Conservation (phyloP, 345 rosid genomes). For the Linum trigynum region DNA sequence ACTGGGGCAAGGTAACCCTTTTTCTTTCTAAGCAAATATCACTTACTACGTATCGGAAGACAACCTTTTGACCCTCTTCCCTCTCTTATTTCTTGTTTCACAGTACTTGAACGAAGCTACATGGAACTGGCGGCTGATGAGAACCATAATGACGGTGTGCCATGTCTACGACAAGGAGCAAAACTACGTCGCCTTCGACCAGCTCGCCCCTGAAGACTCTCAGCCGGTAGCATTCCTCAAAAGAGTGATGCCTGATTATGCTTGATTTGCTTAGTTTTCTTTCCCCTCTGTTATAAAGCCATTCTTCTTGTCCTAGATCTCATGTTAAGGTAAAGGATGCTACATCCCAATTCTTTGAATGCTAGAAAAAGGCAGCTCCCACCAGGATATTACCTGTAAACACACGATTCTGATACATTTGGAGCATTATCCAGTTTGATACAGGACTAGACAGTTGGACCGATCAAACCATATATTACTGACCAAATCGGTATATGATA, state of each 20-base stretch:
- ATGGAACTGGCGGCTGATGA: slow-evolving; percentile 93
- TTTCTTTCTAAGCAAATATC: neutral
- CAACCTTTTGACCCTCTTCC: neutral
- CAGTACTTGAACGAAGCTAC: slow-evolving; percentile 81
- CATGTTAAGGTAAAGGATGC: too few relatives aligned
- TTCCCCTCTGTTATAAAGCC: too few relatives aligned
- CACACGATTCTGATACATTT: too few relatives aligned
- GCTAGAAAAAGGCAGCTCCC: too few relatives aligned
- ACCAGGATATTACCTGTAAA: too few relatives aligned
- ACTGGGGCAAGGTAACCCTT: slow-evolving; percentile 76
- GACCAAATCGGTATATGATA: too few relatives aligned
- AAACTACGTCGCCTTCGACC: slow-evolving; percentile 61
- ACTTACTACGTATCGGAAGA: neutral
- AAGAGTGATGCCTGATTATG: slow-evolving; percentile 62
- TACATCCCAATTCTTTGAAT: too few relatives aligned
- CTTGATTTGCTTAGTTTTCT: slow-evolving; percentile 19
- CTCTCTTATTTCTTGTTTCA: slow-evolving; percentile 4
- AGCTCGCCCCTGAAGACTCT: slow-evolving; percentile 63
- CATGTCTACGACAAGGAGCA: slow-evolving; percentile 66
- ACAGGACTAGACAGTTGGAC: too few relatives aligned
- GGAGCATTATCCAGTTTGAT: too few relatives aligned
- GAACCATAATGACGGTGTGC: slow-evolving; percentile 82
- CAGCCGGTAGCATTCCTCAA: slow-evolving; percentile 61
- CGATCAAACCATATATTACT: too few relatives aligned
- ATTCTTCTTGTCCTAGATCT: too few relatives aligned